Conservation (phyloP, 2,329 filamentous ascomycete genomes). For the Nannizziopsis arthrosporioides region DNA sequence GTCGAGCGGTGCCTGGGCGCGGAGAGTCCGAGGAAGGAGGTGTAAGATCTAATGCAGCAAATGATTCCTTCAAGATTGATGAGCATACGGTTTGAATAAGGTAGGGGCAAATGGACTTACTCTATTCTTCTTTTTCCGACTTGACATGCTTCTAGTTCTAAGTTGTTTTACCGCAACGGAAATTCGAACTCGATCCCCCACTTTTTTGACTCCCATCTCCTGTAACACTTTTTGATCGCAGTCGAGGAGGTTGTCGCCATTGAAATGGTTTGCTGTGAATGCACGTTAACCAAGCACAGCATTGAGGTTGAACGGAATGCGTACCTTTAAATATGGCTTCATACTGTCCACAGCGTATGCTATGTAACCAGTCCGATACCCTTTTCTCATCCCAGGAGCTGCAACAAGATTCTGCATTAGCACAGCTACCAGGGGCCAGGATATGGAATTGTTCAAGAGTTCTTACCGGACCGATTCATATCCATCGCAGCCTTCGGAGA, state of each 20-base stretch:
- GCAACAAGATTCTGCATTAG: not conserved
- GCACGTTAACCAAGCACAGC: too few species aligned
- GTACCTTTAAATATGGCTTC: conserved; percentile 69
- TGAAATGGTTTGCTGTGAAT: conserved; percentile 71
- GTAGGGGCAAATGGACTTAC: conserved; percentile 40
- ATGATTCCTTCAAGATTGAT: conserved; percentile 55
- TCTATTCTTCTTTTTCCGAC: conserved; percentile 72
- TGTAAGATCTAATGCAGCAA: conserved; percentile 63
- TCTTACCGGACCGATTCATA: conserved; percentile 60
- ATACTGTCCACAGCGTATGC: conserved; percentile 88
- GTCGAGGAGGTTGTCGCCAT: conserved; percentile 89
- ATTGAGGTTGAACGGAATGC: not conserved
- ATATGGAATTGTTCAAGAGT: not conserved
- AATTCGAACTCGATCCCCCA: conserved; percentile 87
- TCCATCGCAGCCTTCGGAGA: conserved; percentile 64
- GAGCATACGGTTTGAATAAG: not conserved
- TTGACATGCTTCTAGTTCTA: conserved; percentile 62
- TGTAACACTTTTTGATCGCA: conserved; percentile 94
- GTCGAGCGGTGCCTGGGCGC: conserved; percentile 47
- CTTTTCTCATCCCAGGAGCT: conserved; percentile 76
- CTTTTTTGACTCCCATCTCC: conserved; percentile 97
- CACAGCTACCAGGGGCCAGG: not conserved
- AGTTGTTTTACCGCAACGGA: conserved; percentile 76
- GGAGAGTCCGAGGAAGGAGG: conserved; percentile 55
- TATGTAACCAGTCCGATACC: conserved; percentile 81